Evolutionary conservation across 108 stramenopile species (phyloP), one percentile per base, ranked within the genome.

Genomic region (Parmales sp.): DNA sequence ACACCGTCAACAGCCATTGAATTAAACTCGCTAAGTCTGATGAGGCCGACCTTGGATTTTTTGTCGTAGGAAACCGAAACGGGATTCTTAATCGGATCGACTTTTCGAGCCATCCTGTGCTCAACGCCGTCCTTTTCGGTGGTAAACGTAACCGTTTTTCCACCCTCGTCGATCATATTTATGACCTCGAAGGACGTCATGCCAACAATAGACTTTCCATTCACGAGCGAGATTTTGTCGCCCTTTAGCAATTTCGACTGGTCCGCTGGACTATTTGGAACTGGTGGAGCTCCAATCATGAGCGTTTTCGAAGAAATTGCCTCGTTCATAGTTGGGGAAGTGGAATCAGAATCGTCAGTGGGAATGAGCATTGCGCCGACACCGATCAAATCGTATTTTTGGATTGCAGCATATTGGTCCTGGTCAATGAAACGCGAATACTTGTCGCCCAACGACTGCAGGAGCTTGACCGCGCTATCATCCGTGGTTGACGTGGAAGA

Each of bases 381-480:
- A 1, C 92, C 92, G 67, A 90, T 87, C 49, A 90, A 66, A 67
- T 91, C 92, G 70, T 74, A 93, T 48, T 87, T 90, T 75, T 90
- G 87, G 67, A 90, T 90, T 37, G 76, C 74, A 0, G 82, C 60
- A 65, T 90, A 90, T 38, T 76, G 73, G 9, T 79, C 70, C 43
- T 45, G 69, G 45, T 83, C 81, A 19, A 93, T 46, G 23, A 90
- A 46, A 13, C 89, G 77, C 1, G 89, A 82, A 72, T 91, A 93
- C 43, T 84, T 86, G 75, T 93, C 92, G 0, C 78, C 83, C 20
- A 93, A 71, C 34, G 79, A 34, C 3, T 28, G 3, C 11, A 60
- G 29, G 2, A 60, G 6, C n/a, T n/a, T n/a, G n/a, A n/a, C n/a
- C n/a, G n/a, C n/a, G n/a, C n/a, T n/a, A n/a, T n/a, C n/a, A n/a